Conservation (phyloP, 2,329 filamentous ascomycete species). For the Ophiocordyceps camponoti-rufipedis region DNA sequence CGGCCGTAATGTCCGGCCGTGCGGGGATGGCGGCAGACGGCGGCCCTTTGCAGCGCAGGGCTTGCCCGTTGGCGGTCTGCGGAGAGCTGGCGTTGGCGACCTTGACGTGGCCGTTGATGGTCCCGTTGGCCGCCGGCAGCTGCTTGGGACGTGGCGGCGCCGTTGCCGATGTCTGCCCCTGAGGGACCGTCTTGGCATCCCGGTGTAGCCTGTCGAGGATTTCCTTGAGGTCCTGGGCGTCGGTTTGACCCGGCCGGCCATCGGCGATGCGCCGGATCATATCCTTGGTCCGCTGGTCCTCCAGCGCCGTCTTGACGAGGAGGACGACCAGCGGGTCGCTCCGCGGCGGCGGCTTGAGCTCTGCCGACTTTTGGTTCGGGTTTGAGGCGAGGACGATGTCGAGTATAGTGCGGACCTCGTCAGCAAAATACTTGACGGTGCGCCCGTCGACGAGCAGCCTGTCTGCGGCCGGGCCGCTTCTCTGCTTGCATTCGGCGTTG, state of each 20-base stretch:
- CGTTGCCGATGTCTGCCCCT: conserved; percentile 8
- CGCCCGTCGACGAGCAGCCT: conserved; percentile 33
- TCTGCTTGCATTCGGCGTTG: conserved; percentile 38
- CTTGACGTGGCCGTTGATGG: conserved; percentile 12
- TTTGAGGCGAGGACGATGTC: conserved; percentile 42
- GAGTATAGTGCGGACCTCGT: conserved; percentile 37
- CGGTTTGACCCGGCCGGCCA: conserved; percentile 28
- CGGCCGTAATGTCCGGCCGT: conserved; percentile 44
- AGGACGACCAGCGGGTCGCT: conserved; percentile 38
- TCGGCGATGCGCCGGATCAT: conserved; percentile 36
- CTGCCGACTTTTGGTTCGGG: conserved; percentile 32
- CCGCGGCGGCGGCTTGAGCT: conserved; percentile 32
- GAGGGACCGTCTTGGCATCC: conserved; percentile 19
- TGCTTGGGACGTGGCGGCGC: conserved; percentile 11
- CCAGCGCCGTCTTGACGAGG: conserved; percentile 37
- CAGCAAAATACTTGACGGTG: conserved; percentile 41
- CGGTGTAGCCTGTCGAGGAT: conserved; percentile 29
- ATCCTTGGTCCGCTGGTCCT: conserved; percentile 27
- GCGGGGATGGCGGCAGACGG: conserved; percentile 19
- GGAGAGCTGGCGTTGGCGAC: conserved; percentile 4
- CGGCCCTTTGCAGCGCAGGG: conserved; percentile 41
- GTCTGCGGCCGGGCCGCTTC: conserved; percentile 35
- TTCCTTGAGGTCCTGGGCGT: conserved; percentile 34
- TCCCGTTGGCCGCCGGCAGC: conserved; percentile 12
- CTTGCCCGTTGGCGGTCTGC: conserved; percentile 25